Evolutionary conservation across 768 basidiomycete species (phyloP).

Genomic region (Baorangia bicolor): DNA sequence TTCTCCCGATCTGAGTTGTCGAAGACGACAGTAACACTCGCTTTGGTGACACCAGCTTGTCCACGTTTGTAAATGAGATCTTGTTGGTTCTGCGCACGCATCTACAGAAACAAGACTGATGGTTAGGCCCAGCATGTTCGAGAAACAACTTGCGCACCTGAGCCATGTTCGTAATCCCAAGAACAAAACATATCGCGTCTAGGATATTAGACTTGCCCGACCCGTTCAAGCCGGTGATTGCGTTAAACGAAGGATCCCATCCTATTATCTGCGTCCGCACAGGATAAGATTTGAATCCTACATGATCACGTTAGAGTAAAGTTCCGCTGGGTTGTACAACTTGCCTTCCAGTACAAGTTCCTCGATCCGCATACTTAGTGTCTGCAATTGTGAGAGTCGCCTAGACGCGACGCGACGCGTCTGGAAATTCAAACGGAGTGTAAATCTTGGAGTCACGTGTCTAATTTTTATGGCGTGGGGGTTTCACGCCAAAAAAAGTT

Average conservation of each 20-base stretch:
- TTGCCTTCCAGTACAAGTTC: conserved; percentile 91
- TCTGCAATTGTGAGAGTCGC: background rate
- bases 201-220: conserved; percentile 99
- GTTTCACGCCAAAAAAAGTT: too few relatives aligned
- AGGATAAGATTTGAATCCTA: conserved; percentile 98
- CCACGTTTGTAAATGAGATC: conserved; percentile 99
- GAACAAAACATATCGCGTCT: conserved; percentile 98
- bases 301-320: background rate
- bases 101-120: conserved; percentile 43
- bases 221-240: conserved; percentile 94
- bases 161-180: conserved; percentile 97
- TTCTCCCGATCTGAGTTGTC: conserved; percentile 90
- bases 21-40: conserved; percentile 97
- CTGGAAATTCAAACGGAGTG: conserved; percentile 26
- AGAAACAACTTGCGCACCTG: conserved; percentile 47
- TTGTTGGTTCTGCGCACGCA: conserved; percentile 93
- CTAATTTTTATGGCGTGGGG: background rate
- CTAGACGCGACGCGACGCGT: conserved; percentile 35
- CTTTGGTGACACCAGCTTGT: conserved; percentile 95
- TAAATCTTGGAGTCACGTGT: conserved; percentile 19
- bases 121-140: background rate
- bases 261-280: conserved; percentile 94
- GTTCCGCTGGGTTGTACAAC: background rate
- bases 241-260: conserved; percentile 98
- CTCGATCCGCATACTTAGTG: conserved; percentile 80